phyloP scores from a whole-genome alignment of 495 filamentous ascomycete genomes.

The Trichoderma gamsii region DNA sequence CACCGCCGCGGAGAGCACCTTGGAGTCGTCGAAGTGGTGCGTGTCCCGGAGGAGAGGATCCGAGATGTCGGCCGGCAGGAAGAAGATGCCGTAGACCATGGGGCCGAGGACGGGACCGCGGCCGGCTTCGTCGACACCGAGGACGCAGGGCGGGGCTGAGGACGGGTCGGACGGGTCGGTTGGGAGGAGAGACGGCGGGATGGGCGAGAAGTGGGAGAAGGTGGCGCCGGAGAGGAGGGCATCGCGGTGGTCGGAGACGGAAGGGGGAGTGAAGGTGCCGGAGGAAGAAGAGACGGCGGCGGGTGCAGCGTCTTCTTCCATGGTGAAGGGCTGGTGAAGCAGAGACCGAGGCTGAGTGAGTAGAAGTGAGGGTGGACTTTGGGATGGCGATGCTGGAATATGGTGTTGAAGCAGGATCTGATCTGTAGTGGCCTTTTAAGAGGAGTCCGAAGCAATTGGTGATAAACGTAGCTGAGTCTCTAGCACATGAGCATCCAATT shows the following conservation, averaged over 20 bases:
- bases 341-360: neutral
- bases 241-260: conserved; percentile 49
- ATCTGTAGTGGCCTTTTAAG: neutral
- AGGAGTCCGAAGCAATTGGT: neutral
- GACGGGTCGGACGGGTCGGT: conserved; percentile 28
- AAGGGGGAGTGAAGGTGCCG: conserved; percentile 71
- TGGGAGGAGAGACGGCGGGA: conserved; percentile 50
- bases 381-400: neutral
- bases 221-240: conserved; percentile 64
- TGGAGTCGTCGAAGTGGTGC: conserved; percentile 88
- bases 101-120: conserved; percentile 91
- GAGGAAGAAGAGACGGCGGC: conserved; percentile 42
- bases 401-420: neutral
- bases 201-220: conserved; percentile 77
- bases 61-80: conserved; percentile 63
- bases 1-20: conserved; percentile 68
- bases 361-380: neutral
- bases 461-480: neutral
- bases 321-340: conserved; percentile 6
- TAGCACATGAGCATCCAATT: neutral
- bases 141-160: conserved; percentile 33
- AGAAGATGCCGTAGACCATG: conserved; percentile 94
- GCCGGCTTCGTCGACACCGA: conserved; percentile 94
- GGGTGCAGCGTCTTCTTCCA: conserved; percentile 43
- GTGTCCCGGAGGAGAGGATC: conserved; percentile 64